A percentile compares a stretch with the other conserved stretches of the same genome.
Conservation (phyloP, 108 stramenopile genomes). For the Epipyxis sp. region DNA sequence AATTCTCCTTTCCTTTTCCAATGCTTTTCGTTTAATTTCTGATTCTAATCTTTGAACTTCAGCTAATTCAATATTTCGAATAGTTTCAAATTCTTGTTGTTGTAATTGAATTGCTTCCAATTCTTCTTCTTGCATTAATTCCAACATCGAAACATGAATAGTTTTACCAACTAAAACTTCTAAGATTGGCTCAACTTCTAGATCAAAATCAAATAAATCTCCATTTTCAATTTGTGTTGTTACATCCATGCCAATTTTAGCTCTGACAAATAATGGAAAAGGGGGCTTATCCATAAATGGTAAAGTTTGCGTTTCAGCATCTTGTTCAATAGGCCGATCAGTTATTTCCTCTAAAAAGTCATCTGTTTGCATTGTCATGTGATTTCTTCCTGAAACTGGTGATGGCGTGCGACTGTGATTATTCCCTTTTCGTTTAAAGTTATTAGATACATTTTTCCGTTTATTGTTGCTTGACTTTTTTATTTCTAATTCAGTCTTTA, state of each 20-base stretch:
- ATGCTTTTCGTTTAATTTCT: constrained; percentile 48
- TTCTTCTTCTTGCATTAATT: constrained; percentile 68
- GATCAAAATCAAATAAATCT: constrained; percentile 68
- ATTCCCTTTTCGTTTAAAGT: not conserved
- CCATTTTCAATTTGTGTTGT: constrained; percentile 62
- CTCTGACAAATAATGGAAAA: constrained; percentile 56
- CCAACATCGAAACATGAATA: constrained; percentile 58
- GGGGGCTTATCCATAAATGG: constrained; percentile 58
- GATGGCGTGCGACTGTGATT: too few relatives aligned
- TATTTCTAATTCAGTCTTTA: not conserved
- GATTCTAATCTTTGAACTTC: constrained; percentile 66
- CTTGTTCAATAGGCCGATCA: constrained; percentile 53
- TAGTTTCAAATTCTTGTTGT: constrained; percentile 57
- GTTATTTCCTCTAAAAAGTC: constrained; percentile 62
- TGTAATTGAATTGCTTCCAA: constrained; percentile 55
- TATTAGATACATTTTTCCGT: not conserved
- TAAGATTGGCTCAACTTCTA: constrained; percentile 63
- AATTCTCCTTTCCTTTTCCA: constrained; percentile 50
- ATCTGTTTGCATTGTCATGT: constrained; percentile 63
- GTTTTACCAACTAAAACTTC: constrained; percentile 68
- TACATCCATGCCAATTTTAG: constrained; percentile 55
- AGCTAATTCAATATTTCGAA: constrained; percentile 60
- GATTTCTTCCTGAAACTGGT: constrained; percentile 50
- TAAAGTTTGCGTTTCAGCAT: constrained; percentile 59
- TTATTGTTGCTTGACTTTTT: constrained; percentile 13